A percentile compares a stretch with the other conserved stretches of the same genome.
phyloP scores from a whole-genome alignment of 345 rosid species.

The Firmiana major region DNA sequence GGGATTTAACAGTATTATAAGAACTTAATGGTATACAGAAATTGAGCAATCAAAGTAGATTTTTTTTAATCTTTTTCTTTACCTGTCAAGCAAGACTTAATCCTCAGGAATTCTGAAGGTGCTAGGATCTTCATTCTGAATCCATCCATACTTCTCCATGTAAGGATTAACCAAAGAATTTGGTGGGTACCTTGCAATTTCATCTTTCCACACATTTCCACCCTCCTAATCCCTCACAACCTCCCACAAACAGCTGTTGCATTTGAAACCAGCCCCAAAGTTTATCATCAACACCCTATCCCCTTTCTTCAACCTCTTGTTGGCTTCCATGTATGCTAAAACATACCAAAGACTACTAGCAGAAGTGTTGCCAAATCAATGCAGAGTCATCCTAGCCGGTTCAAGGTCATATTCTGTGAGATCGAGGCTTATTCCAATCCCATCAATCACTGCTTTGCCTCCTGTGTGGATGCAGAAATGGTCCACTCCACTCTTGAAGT shows the following conservation, averaged over 20 bases:
- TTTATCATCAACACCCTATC: constrained; percentile 68
- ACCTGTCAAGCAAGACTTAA: not conserved
- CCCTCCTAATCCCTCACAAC: constrained; percentile 50
- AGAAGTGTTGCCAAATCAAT: constrained; percentile 92
- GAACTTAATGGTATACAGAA: not conserved
- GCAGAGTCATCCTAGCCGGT: constrained; percentile 93
- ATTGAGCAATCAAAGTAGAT: not conserved
- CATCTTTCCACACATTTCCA: constrained; percentile 56
- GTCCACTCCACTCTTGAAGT: constrained; percentile 76
- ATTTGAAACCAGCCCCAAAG: constrained; percentile 83
- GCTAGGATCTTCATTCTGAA: constrained; percentile 57
- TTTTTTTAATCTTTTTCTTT: not conserved
- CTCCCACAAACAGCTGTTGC: constrained; percentile 83
- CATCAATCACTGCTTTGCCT: constrained; percentile 93
- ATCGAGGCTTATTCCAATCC: constrained; percentile 62
- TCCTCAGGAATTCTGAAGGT: constrained; percentile 48
- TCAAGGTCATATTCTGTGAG: constrained; percentile 65
- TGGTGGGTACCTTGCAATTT: constrained; percentile 74
- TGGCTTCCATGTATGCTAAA: constrained; percentile 84
- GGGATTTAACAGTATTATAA: not conserved
- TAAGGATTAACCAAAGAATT: constrained; percentile 62
- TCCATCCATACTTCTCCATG: constrained; percentile 90
- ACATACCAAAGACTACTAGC: constrained; percentile 96
- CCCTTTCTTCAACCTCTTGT: constrained; percentile 70
- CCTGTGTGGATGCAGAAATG: constrained; percentile 93